Conservation (phyloP, 345 rosid species). For the Euphorbia pulcherrima region DNA sequence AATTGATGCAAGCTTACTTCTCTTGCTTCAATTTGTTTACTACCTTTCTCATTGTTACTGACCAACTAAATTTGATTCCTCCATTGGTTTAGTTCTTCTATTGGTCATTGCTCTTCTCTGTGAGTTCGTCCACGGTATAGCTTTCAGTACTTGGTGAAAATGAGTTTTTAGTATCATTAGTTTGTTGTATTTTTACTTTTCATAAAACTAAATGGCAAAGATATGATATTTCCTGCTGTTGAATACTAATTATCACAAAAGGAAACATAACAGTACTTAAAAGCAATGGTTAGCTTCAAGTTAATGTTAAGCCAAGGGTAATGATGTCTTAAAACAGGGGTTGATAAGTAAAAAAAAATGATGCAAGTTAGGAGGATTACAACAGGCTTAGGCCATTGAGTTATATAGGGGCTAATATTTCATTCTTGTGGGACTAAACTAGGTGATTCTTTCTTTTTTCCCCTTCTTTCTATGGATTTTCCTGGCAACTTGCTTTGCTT, state of each 20-base stretch:
- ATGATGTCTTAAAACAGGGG: conserved; percentile 15
- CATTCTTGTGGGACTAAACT: conserved; percentile 77
- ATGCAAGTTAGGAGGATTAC: conserved; percentile 72
- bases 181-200: no score
- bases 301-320: conserved; percentile 1
- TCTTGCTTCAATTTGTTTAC: no score
- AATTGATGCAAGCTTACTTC: no score
- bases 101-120: no score
- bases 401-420: conserved; percentile 74
- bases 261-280: background rate
- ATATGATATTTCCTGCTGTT: no score
- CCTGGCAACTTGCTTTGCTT: conserved; percentile 27
- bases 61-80: no score
- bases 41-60: no score
- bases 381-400: conserved; percentile 69
- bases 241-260: background rate
- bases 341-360: background rate
- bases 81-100: no score
- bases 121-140: no score
- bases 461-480: conserved; percentile 16
- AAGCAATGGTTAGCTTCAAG: conserved; percentile 9
- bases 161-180: no score
- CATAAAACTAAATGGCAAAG: no score
- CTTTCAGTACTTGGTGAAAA: no score
- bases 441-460: conserved; percentile 43